phyloP scores from a whole-genome alignment of 352 stramenopile species.

The Phytophthora constricta region DNA sequence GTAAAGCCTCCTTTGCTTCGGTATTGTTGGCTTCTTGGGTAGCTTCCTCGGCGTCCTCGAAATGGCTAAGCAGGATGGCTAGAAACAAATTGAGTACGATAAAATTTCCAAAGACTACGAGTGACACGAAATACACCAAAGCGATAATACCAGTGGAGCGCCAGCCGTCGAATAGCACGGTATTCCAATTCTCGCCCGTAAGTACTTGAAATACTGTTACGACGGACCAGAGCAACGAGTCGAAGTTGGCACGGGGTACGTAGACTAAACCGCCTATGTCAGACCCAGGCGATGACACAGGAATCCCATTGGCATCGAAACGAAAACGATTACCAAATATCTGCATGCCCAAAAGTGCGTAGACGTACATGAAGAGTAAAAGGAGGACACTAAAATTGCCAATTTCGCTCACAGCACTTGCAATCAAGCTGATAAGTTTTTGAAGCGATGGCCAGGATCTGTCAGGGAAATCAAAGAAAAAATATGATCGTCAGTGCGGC shows the following conservation, averaged over 20 bases:
- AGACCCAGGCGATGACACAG: constrained; percentile 31
- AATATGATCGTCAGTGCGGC: constrained; percentile 2
- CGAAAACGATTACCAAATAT: constrained; percentile 92
- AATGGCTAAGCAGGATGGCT: constrained; percentile 90
- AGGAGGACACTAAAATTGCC: constrained; percentile 93
- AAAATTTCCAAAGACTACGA: constrained; percentile 90
- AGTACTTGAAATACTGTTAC: constrained; percentile 85
- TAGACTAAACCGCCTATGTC: constrained; percentile 14
- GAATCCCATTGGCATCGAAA: constrained; percentile 77
- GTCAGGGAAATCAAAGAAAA: constrained; percentile 64
- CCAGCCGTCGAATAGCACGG: constrained; percentile 89
- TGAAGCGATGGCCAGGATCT: constrained; percentile 91
- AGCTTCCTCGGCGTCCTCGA: constrained; percentile 65
- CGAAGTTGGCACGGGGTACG: constrained; percentile 73
- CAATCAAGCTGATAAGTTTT: constrained; percentile 90
- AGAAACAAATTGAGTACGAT: constrained; percentile 94
- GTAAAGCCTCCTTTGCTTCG: constrained; percentile 44
- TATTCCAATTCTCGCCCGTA: constrained; percentile 93
- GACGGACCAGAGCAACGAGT: constrained; percentile 70
- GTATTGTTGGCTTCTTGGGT: constrained; percentile 15
- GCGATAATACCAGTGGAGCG: constrained; percentile 55
- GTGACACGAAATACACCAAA: constrained; percentile 78
- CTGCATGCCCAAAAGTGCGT: constrained; percentile 91
- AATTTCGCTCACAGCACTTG: constrained; percentile 89
- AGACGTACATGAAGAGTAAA: constrained; percentile 95